Percentiles rank a stretch among this genome's conserved stretches.
These are phyloP conservation scores for Aspergillus leporis DNA, from an alignment of 495 filamentous ascomycete genomes.

Conservation along the genomic window DNA sequence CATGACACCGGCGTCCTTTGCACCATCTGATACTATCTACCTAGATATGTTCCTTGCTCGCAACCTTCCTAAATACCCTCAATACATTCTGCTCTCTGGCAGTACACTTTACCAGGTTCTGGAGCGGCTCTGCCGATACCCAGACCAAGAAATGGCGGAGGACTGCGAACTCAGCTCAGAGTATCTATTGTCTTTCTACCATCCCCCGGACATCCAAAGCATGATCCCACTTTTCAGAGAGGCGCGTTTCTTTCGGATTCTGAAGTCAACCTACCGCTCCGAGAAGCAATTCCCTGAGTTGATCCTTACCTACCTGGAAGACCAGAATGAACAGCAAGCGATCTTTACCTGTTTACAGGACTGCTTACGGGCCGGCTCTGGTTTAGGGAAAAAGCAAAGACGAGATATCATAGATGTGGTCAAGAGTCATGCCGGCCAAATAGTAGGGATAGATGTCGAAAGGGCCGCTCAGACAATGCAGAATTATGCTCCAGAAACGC, in stretches of 20 bases:
- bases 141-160: conserved; percentile 77
- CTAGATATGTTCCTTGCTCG: conserved; percentile 97
- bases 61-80: conserved; percentile 93
- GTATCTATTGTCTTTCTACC: conserved; percentile 90
- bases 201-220: conserved; percentile 74
- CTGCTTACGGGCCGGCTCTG: conserved; percentile 72
- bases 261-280: conserved; percentile 82
- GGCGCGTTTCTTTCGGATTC: conserved; percentile 87
- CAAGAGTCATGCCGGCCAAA: conserved; percentile 61
- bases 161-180: conserved; percentile 96
- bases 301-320: conserved; percentile 81
- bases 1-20: conserved; percentile 73
- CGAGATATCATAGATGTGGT: conserved; percentile 75
- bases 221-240: conserved; percentile 76
- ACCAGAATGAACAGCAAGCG: conserved; percentile 67
- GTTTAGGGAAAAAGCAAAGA: conserved; percentile 70
- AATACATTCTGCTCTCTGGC: conserved; percentile 89
- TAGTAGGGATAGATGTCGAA: conserved; percentile 68
- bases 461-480: conserved; percentile 71
- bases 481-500: conserved; percentile 65
- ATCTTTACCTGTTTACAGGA: conserved; percentile 81
- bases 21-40: conserved; percentile 82
- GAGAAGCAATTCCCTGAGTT: conserved; percentile 81
- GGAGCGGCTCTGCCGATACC: conserved; percentile 79
- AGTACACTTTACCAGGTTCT: conserved; percentile 80